Evolutionary conservation across 768 basidiomycete species (phyloP).

Genomic region (Collybiopsis luxurians): DNA sequence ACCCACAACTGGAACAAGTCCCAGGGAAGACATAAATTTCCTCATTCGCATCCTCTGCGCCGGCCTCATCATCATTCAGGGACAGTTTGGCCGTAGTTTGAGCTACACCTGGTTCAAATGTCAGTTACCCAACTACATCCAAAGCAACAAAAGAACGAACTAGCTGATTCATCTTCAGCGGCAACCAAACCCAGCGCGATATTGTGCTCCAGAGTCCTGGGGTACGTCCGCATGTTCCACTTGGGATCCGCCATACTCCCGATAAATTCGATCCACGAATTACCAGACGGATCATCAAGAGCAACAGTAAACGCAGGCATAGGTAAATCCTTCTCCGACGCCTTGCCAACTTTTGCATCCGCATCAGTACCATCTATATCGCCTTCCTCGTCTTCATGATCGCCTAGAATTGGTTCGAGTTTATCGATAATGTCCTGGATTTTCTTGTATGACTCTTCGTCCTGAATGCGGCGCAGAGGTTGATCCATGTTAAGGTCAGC

Average conservation of each 20-base stretch:
- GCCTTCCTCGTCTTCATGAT: conserved; percentile 53
- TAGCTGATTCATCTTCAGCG: conserved; percentile 40
- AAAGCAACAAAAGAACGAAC: not conserved
- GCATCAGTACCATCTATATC: conserved; percentile 32
- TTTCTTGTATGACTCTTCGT: conserved; percentile 65
- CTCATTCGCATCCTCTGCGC: conserved; percentile 54
- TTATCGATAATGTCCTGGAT: conserved; percentile 75
- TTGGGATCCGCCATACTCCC: conserved; percentile 88
- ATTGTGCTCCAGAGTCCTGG: conserved; percentile 79
- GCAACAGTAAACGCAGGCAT: conserved; percentile 77
- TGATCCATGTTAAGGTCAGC: conserved; percentile 81
- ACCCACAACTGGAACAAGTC: conserved; percentile 85
- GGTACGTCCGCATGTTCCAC: conserved; percentile 86
- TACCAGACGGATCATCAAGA: conserved; percentile 92
- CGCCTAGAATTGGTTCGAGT: conserved; percentile 61
- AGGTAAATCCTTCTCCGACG: conserved; percentile 40
- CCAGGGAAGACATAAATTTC: conserved; percentile 91
- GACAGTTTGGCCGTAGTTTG: not conserved
- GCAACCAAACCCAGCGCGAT: conserved; percentile 66
- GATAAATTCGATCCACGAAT: conserved; percentile 93
- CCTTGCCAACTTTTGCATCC: conserved; percentile 20
- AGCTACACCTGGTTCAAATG: not conserved
- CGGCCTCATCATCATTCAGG: not conserved
- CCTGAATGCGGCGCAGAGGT: conserved; percentile 77
- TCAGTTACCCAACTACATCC: not conserved